Percentiles rank a stretch among this genome's conserved stretches.
phyloP scores from a whole-genome alignment of 2,329 filamentous ascomycete genomes.

The Aureobasidium sp. region DNA sequence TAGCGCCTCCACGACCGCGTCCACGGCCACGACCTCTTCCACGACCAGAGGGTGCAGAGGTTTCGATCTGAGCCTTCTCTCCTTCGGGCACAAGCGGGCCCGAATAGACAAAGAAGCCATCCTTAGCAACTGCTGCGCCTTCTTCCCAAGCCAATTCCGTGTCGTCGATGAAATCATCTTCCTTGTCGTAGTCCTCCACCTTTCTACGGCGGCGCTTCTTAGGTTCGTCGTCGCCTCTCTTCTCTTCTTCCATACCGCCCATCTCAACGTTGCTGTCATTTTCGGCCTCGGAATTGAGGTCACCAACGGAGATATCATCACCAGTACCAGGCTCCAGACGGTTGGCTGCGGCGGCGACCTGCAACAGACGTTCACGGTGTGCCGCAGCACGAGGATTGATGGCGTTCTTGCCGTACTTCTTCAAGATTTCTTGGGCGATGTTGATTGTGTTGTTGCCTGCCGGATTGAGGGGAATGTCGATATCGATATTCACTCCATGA shows the following conservation, averaged over 20 bases:
- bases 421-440: slow-evolving; percentile 87
- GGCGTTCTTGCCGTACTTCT: slow-evolving; percentile 89
- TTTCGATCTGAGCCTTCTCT: slow-evolving; percentile 63
- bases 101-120: slow-evolving; percentile 97
- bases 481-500: slow-evolving; percentile 68
- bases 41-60: slow-evolving; percentile 22
- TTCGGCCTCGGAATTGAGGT: slow-evolving; percentile 51
- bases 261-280: slow-evolving; percentile 83
- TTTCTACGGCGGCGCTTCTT: slow-evolving; percentile 70
- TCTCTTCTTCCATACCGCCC: slow-evolving; percentile 59
- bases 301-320: slow-evolving; percentile 61
- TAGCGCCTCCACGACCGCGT: slow-evolving; percentile 45
- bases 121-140: slow-evolving; percentile 85
- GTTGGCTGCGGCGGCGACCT: slow-evolving; percentile 82
- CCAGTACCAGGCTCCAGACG: slow-evolving; percentile 66
- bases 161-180: slow-evolving; percentile 73
- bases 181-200: slow-evolving; percentile 60
- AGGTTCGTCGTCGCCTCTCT: slow-evolving; percentile 59
- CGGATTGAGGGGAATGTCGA: slow-evolving; percentile 74
- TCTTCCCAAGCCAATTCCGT: slow-evolving; percentile 94
- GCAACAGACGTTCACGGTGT: slow-evolving; percentile 76
- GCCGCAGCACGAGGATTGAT: slow-evolving; percentile 86
- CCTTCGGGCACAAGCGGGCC: slow-evolving; percentile 83
- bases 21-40: slow-evolving; percentile 53
- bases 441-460: slow-evolving; percentile 89